Evolutionary conservation across 1,139 yeast species (phyloP).

Genomic region (Pichia sp.): DNA sequence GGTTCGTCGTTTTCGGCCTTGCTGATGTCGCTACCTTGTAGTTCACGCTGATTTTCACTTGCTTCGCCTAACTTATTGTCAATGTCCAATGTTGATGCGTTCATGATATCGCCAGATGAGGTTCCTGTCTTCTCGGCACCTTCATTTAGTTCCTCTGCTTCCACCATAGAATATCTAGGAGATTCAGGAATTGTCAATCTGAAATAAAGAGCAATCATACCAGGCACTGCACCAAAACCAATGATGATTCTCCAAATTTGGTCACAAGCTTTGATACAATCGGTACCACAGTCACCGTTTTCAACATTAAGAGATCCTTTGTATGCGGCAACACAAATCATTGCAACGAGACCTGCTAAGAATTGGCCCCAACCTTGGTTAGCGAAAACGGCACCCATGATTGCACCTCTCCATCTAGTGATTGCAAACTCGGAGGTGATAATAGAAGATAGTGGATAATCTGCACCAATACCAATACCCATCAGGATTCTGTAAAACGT

Average conservation of each 20-base stretch:
- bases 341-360: constrained; percentile 72
- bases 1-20: constrained; percentile 25
- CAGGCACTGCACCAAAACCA: constrained; percentile 89
- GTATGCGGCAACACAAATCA: constrained; percentile 66
- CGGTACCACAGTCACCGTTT: constrained; percentile 46
- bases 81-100: constrained; percentile 32
- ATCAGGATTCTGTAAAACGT: constrained; percentile 71
- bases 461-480: constrained; percentile 99
- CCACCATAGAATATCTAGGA: constrained; percentile 79
- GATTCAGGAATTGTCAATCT: constrained; percentile 93
- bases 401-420: constrained; percentile 94
- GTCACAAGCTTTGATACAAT: constrained; percentile 70
- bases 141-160: constrained; percentile 51
- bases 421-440: constrained; percentile 86
- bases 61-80: constrained; percentile 30
- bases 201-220: constrained; percentile 72
- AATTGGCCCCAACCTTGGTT: constrained; percentile 93
- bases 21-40: constrained; percentile 2
- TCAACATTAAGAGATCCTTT: constrained; percentile 49
- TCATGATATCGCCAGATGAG: constrained; percentile 23
- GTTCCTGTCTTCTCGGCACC: constrained; percentile 48
- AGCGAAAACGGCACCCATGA: constrained; percentile 89
- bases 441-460: constrained; percentile 93
- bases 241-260: constrained; percentile 89
- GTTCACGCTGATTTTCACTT: constrained; percentile 8